Base-by-base conservation (phyloP, 1,284 basidiomycete genomes). In the Athelia psychrophila region DNA sequence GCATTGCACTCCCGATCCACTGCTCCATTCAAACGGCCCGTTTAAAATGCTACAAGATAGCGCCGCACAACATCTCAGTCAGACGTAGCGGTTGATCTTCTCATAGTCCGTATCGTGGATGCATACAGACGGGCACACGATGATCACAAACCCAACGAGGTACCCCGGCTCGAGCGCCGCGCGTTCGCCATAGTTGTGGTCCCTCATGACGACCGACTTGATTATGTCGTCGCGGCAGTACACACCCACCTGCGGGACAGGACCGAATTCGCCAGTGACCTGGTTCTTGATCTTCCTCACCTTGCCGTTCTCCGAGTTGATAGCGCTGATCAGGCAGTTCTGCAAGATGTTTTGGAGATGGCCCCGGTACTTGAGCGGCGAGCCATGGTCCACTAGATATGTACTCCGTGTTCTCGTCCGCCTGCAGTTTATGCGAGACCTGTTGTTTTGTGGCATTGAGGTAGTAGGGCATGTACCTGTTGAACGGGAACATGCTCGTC, bases 311-410 rank as follows among this genome's bases (percentile, higher is more conserved):
- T 95, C 95, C 53, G 84, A 70, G 79, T 98, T 98, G 79, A 98
- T 95, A 52, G 94, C 95, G 69, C 94, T 94, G 60, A 98, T 98
- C 71, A 98, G 74, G 76, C 93, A 96, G 81, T 98, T 98, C 74
- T 97, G 92, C 33, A 94, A 97, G 71, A 98, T 99, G 84, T 99
- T 98, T 74, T 97, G 84, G 65, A 99, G 86, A 75, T 98, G 96
- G 60, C 96, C 96, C 80, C 96, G 93, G 83, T 95, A 98, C 78
- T 98, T 98, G 76, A 98, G 84, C 96, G 96, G 98, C 44, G 96
- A 95, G 54, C 96, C 96, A 79, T n/a, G n/a, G n/a, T n/a, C 95
- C 96, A 70, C 93, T 93, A 56, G 88, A 92, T 70, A 97, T 93
- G 70, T 92, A 99, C 65, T 98, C 91, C 56, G 91, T 92, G 60